phyloP scores from a whole-genome alignment of 1,284 basidiomycete species.

The Cutaneotrichosporon sp. region DNA sequence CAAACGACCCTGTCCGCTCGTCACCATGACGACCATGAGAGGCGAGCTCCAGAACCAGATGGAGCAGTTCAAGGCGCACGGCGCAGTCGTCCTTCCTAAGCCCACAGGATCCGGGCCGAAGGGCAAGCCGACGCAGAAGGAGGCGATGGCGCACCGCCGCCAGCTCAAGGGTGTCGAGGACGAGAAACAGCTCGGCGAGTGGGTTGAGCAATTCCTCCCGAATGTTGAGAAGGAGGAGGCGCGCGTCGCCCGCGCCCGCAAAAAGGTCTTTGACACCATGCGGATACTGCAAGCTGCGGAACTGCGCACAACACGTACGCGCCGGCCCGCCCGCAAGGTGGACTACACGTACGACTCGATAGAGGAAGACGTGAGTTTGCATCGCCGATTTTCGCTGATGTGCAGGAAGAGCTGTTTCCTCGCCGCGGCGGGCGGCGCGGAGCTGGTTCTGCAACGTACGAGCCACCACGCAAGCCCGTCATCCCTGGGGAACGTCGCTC shows the following conservation, averaged over 20 bases:
- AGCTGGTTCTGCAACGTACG: constrained; percentile 1
- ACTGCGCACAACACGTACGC: constrained; percentile 41
- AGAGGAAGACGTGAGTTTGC: constrained; percentile 22
- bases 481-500: constrained; percentile 47
- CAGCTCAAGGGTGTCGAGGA: constrained; percentile 39
- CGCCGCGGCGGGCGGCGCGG: constrained; percentile 17
- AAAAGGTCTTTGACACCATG: constrained; percentile 14
- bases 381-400: constrained; percentile 2
- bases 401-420: constrained; percentile 17
- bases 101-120: constrained; percentile 29
- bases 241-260: constrained; percentile 18
- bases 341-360: constrained; percentile 45
- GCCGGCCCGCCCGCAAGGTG: constrained; percentile 37
- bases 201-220: constrained; percentile 34
- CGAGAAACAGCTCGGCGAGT: constrained; percentile 34
- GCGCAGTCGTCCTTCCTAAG: constrained; percentile 12
- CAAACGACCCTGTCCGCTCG: constrained; percentile 50
- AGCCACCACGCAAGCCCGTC: constrained; percentile 24
- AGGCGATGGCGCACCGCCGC: constrained; percentile 26
- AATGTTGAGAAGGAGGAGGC: constrained; percentile 46
- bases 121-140: constrained; percentile 25
- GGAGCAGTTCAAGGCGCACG: constrained; percentile 28
- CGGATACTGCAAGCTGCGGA: constrained; percentile 35
- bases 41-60: constrained; percentile 35
- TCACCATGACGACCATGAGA: constrained; percentile 33